Evolutionary conservation across 169 alveolate genomes (phyloP), one percentile per base, ranked within the genome.

Genomic region (Plasmodium vivax): DNA sequence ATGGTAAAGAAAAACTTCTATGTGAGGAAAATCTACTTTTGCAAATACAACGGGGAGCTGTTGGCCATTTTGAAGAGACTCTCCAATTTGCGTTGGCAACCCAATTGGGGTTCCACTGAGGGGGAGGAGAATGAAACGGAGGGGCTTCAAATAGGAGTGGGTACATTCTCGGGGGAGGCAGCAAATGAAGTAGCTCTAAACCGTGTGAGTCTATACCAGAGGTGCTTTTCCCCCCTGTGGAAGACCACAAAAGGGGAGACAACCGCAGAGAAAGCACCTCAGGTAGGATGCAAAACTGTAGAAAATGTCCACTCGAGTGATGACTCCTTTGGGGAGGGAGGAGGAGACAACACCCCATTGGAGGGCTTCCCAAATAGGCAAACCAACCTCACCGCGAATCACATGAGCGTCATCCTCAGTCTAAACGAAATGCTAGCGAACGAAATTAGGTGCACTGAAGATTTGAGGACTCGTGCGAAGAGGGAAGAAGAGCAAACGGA

Each of bases 41-140:
- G 85, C 41, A 88, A 88, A 36, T 72, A 72, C 82, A 88, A 77
- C 62, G 71, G 82, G 77, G 72, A 88, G 27, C 79, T 88, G 43
- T 58, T 79, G 27, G 45, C 45, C 23, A 32, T 4, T 27, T 45
- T 88, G 32, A 77, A 34, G 82, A 88, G 47, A 30, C 9, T 41
- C 9, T 80, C 36, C 10, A 10, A 79, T n/a, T 3, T 85, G 27
- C 41, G 10, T 43, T 41, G 16, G 72, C 51, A 71, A 32, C 16
- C 43, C 30, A 9, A 36, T 68, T 72, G 19, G n/a, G 41, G n/a
- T 72, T 56, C 19, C 8, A 54, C 27, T 19, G 36, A 41, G 30
- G 71, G 32, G 68, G 9, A 16, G 19, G n/a, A 19, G 27, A 62
- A 62, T 62, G 38, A 47, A 16, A 6, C 4, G 12, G 5, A 47